These are phyloP conservation scores for Phytophthora capsici DNA, from an alignment of 352 stramenopile species.

Conservation along the genomic window DNA sequence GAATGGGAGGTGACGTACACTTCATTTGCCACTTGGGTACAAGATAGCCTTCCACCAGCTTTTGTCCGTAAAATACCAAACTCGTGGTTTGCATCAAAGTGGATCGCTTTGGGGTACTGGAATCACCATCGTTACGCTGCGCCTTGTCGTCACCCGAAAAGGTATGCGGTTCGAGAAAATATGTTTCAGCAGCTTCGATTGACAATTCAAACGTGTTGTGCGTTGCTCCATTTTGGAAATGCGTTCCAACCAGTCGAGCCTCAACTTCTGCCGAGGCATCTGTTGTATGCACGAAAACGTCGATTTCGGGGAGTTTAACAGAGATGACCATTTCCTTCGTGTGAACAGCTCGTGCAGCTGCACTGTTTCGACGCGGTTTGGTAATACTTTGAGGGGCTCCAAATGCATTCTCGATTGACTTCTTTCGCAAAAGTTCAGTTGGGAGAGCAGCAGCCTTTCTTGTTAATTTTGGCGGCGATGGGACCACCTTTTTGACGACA, in stretches of 20 bases:
- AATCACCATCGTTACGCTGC: neutral
- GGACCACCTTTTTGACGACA: constrained; percentile 4
- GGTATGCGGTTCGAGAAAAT: constrained; percentile 59
- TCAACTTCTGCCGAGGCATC: constrained; percentile 72
- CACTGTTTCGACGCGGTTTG: constrained; percentile 22
- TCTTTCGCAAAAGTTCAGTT: constrained; percentile 26
- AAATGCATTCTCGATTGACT: constrained; percentile 26
- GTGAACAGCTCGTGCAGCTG: neutral
- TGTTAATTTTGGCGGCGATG: constrained; percentile 15
- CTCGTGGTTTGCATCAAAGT: constrained; percentile 66
- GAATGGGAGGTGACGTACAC: constrained; percentile 73
- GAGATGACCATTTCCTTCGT: constrained; percentile 51
- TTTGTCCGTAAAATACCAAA: constrained; percentile 70
- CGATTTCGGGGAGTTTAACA: constrained; percentile 65
- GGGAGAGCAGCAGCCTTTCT: constrained; percentile 18
- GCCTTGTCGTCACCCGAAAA: neutral
- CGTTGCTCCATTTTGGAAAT: constrained; percentile 60
- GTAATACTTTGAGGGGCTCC: constrained; percentile 3
- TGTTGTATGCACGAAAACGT: constrained; percentile 68
- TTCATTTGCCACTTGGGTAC: constrained; percentile 66
- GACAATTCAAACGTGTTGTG: constrained; percentile 62
- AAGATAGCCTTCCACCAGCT: constrained; percentile 45
- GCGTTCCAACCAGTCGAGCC: constrained; percentile 53
- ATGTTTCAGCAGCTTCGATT: constrained; percentile 61
- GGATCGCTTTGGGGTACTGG: constrained; percentile 47